A percentile compares a stretch with the other conserved stretches of the same genome.
phyloP scores from a whole-genome alignment of 352 stramenopile genomes.

The Phytopythium delawarense region DNA sequence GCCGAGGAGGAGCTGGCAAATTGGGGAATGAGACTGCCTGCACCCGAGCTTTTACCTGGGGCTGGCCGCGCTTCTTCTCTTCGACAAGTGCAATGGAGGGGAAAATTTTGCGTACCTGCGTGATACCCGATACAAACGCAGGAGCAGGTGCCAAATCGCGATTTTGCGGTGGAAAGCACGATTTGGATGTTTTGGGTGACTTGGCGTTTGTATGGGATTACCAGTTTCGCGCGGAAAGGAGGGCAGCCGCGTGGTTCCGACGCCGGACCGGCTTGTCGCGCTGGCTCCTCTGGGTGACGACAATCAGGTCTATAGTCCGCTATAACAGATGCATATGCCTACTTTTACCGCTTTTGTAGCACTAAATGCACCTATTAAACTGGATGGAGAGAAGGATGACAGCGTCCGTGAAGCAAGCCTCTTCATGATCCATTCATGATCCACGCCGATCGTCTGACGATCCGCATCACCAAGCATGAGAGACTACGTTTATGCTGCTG shows the following conservation, averaged over 20 bases:
- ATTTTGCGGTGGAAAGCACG: neutral
- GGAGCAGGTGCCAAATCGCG: neutral
- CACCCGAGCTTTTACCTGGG: neutral
- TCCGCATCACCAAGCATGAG: no score
- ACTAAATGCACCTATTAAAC: neutral
- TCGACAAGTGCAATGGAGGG: neutral
- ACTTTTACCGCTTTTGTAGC: neutral
- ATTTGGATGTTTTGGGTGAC: neutral
- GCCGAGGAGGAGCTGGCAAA: neutral
- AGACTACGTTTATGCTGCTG: no score
- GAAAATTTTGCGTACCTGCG: neutral
- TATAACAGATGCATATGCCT: neutral
- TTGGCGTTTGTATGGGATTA: conserved; percentile 4
- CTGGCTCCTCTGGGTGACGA: conserved; percentile 2
- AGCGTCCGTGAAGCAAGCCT: no score
- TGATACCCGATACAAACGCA: neutral
- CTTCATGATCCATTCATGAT: no score
- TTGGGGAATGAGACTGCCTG: neutral
- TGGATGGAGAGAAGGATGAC: neutral
- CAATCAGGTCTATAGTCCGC: neutral
- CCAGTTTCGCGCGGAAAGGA: conserved; percentile 1
- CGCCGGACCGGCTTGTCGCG: neutral
- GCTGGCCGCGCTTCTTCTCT: neutral
- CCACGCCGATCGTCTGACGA: no score
- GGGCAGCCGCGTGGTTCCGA: neutral